These are phyloP conservation scores for Scenedesmus sp. DNA, from an alignment of 163 green algal species.

Conservation along the genomic window DNA sequence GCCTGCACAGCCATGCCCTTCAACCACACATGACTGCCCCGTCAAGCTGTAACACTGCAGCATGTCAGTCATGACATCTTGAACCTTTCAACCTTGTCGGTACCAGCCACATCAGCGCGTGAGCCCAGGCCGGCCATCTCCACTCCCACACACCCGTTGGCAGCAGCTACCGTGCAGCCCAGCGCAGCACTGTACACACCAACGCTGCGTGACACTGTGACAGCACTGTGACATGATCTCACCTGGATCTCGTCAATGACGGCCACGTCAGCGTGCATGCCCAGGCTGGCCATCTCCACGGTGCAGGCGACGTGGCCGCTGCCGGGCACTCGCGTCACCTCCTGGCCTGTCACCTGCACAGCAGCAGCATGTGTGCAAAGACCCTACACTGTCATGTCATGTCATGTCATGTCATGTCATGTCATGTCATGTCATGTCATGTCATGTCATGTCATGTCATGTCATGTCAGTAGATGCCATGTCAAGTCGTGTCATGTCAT, in stretches of 20 bases:
- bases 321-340: conserved; percentile 72
- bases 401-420: too few species aligned
- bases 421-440: too few species aligned
- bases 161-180: conserved; percentile 87
- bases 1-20: too few species aligned
- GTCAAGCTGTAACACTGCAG: too few species aligned
- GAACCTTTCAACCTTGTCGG: conserved; percentile 91
- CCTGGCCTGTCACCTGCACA: conserved; percentile 77
- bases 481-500: too few species aligned
- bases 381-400: too few species aligned
- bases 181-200: conserved; percentile 56
- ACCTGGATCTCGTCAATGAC: conserved; percentile 96
- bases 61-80: neutral
- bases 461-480: too few species aligned
- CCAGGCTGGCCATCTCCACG: conserved; percentile 83
- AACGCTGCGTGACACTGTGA: too few species aligned
- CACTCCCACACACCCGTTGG: too few species aligned
- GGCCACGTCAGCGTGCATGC: conserved; percentile 76
- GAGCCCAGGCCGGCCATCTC: conserved; percentile 77
- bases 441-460: too few species aligned
- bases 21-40: too few species aligned
- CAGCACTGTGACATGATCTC: neutral
- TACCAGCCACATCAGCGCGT: conserved; percentile 83
- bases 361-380: neutral
- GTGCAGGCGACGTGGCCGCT: conserved; percentile 86